phyloP scores from a whole-genome alignment of 1,284 basidiomycete genomes.

The Meripilus lineatus region DNA sequence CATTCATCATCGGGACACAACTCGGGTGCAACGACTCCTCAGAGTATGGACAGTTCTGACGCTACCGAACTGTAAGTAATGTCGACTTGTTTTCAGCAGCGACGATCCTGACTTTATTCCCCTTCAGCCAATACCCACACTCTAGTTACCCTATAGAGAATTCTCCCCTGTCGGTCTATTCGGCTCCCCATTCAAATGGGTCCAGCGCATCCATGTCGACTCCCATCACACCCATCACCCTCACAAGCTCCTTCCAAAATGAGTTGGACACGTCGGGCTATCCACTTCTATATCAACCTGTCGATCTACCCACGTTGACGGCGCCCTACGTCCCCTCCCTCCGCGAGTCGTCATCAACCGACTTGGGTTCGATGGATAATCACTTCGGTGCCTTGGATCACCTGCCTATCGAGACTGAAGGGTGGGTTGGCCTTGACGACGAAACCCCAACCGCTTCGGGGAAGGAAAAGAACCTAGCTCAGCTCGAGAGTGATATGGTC shows the following conservation, averaged over 20 bases:
- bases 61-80: too few species aligned
- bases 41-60: too few species aligned
- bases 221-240: conserved; percentile 1
- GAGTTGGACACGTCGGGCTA: too few species aligned
- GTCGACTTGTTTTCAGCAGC: conserved; percentile 10
- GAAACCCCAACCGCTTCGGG: neutral
- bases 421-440: neutral
- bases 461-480: neutral
- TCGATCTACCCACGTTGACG: too few species aligned
- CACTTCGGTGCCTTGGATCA: neutral
- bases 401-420: neutral
- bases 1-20: too few species aligned
- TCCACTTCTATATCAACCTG: too few species aligned
- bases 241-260: too few species aligned
- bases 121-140: conserved; percentile 5
- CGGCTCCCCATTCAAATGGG: neutral
- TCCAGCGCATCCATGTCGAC: neutral
- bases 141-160: neutral
- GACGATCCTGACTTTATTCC: conserved; percentile 5
- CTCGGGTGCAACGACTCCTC: too few species aligned
- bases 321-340: too few species aligned
- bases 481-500: too few species aligned
- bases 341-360: too few species aligned
- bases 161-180: neutral
- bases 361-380: neutral